Conservation (phyloP, 2,329 filamentous ascomycete species). For the Penicillium sp. region DNA sequence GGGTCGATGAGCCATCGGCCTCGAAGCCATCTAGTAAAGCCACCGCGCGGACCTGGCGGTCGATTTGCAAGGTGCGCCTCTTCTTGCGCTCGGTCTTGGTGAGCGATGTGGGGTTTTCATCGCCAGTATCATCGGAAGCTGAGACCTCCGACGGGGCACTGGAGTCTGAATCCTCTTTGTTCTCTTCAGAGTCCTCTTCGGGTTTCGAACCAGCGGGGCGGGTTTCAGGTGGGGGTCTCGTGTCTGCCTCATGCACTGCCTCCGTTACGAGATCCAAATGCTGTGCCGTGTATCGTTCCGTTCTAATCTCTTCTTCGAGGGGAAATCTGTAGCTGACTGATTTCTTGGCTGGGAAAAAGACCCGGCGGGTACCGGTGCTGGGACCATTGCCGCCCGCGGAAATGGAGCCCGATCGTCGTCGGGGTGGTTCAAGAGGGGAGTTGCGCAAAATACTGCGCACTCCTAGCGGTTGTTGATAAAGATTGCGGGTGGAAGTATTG, state of each 20-base stretch:
- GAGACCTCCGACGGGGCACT: constrained; percentile 30
- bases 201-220: constrained; percentile 19
- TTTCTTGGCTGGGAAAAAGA: constrained; percentile 58
- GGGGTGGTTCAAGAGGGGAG: constrained; percentile 41
- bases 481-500: constrained; percentile 23
- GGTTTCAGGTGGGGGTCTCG: constrained; percentile 6
- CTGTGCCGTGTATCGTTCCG: constrained; percentile 54
- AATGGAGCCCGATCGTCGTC: constrained; percentile 44
- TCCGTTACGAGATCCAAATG: constrained; percentile 55
- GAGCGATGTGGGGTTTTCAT: constrained; percentile 11
- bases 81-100: constrained; percentile 38
- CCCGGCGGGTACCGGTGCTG: constrained; percentile 33
- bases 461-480: constrained; percentile 47
- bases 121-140: constrained; percentile 29
- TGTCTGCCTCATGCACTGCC: constrained; percentile 14
- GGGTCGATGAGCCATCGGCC: constrained; percentile 49
- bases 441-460: constrained; percentile 51
- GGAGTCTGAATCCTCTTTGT: constrained; percentile 27
- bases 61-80: constrained; percentile 31
- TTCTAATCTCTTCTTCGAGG: constrained; percentile 62
- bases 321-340: constrained; percentile 58
- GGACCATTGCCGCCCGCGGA: constrained; percentile 32
- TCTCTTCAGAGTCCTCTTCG: constrained; percentile 15
- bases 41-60: constrained; percentile 43
- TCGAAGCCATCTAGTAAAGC: constrained; percentile 45